Base-by-base conservation (phyloP, 352 stramenopile species). In the Globisporangium radiosum region DNA sequence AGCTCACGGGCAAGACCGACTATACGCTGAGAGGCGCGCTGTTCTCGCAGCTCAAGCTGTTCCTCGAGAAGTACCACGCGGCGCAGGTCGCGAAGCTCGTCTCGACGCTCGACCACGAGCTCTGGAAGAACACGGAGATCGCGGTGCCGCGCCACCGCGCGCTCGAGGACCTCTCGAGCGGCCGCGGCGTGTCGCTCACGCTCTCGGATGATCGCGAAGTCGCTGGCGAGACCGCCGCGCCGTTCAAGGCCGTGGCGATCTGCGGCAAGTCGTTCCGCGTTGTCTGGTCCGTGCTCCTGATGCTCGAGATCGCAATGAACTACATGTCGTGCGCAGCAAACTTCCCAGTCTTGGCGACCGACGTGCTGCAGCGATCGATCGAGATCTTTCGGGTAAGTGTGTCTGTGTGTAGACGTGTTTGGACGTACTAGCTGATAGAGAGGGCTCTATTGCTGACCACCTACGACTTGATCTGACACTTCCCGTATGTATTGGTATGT, bases 231-330 rank as follows among this genome's bases (percentile, higher is more conserved):
- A 89, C 70, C 5, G 71, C 78, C 11, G 70, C 82, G 37, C 80
- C 82, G 13, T 79, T 87, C 62, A 92, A 92, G 51, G 81, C 85
- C 44, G 90, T 94, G 19, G 78, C 88, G 13, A 92, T 98, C 25
- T 96, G 96, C 60, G 94, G 92, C 15, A 88, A 92, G 59, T 85
- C 84, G 33, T 98, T 97, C 63, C 95, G 96, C 47, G 88, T 98
- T 48, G 95, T 98, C 36, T 98, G 94, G 94, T 97, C 88, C 6
- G 95, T 95, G 53, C 75, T 98, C 11, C 64, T 98, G 19, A 92
- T 98, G 75, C 76, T 98, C 39, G 92, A 98, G 75, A 97, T 98
- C 66, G 75, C 97, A 47, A 97, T 97, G 85, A 97, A 92, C 63
- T 97, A 98, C 75, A 85, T 98, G 68, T 90, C 85, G 9, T 96